phyloP scores from a whole-genome alignment of 192 early-diverging fungal genomes.

The Coemansia nantahalensis region DNA sequence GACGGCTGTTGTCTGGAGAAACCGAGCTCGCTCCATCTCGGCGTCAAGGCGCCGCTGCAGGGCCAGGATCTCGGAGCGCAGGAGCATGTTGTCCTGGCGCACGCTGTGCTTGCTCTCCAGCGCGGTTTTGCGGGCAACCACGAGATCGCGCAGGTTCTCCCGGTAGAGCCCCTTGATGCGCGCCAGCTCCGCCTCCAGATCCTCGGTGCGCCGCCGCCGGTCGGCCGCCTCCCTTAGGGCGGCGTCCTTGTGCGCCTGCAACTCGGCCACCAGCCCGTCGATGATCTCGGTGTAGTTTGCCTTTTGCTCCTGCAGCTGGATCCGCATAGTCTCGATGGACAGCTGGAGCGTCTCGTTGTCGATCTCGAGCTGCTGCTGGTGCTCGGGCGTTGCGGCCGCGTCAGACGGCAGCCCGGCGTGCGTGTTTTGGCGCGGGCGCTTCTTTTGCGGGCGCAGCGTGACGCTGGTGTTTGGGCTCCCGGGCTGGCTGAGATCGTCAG shows the following conservation, averaged over 20 bases:
- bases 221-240: conserved; percentile 15
- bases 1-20: conserved; percentile 25
- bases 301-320: conserved; percentile 51
- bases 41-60: conserved; percentile 51
- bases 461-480: conserved; percentile 15
- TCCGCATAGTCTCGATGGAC: conserved; percentile 52
- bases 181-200: conserved; percentile 36
- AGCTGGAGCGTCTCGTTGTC: conserved; percentile 49
- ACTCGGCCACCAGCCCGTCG: conserved; percentile 34
- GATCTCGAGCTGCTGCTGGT: conserved; percentile 41
- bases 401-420: conserved; percentile 4
- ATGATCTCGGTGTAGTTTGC: conserved; percentile 47
- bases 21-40: conserved; percentile 48
- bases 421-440: conserved; percentile 27
- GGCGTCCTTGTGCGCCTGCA: conserved; percentile 34
- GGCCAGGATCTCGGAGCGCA: conserved; percentile 48
- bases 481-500: conserved; percentile 6
- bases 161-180: conserved; percentile 42
- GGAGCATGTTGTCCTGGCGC: conserved; percentile 46
- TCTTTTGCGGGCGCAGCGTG: conserved; percentile 10
- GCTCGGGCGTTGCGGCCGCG: conserved; percentile 2
- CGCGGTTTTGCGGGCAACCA: conserved; percentile 37
- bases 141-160: conserved; percentile 48
- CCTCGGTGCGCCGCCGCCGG: conserved; percentile 27
- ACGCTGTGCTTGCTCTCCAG: conserved; percentile 47